phyloP scores from a whole-genome alignment of 306 rosid genomes.

The Cicer judaicum region DNA sequence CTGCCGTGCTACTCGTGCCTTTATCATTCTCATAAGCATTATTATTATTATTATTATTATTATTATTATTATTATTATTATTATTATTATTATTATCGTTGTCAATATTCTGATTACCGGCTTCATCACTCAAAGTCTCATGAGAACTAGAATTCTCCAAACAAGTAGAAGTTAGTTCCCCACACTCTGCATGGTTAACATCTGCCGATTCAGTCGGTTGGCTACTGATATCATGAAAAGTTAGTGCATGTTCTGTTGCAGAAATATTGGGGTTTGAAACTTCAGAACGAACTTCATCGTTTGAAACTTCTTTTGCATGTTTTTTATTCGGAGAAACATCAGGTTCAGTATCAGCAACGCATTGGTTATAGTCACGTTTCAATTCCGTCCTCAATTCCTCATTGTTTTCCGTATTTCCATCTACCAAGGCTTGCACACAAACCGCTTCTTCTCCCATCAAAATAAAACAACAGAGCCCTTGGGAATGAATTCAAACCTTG shows the following conservation, averaged over 20 bases:
- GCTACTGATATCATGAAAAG: conserved; percentile 82
- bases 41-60: conserved; percentile 41
- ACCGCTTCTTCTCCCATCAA: conserved; percentile 84
- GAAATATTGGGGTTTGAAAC: conserved; percentile 76
- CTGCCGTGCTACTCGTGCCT: conserved; percentile 46
- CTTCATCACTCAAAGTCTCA: conserved; percentile 63
- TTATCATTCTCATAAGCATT: conserved; percentile 47
- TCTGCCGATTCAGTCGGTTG: conserved; percentile 58
- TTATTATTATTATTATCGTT: conserved; percentile 23
- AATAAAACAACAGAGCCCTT: conserved; percentile 53
- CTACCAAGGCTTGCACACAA: conserved; percentile 53
- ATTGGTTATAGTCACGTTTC: conserved; percentile 67
- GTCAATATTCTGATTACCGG: conserved; percentile 47
- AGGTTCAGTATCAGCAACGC: conserved; percentile 55
- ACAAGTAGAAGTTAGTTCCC: conserved; percentile 73
- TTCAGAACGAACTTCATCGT: conserved; percentile 86
- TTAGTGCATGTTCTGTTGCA: conserved; percentile 60
- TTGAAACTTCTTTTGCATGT: conserved; percentile 76
- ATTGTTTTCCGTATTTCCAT: conserved; percentile 55
- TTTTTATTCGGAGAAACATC: conserved; percentile 64
- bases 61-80: background rate
- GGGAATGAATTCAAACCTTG: conserved; percentile 39
- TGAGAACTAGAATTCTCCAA: conserved; percentile 69
- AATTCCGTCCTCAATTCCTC: conserved; percentile 55
- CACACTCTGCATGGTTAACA: conserved; percentile 65